Conservation (phyloP, 2,329 filamentous ascomycete species). For the Pseudocercospora macadamiae region DNA sequence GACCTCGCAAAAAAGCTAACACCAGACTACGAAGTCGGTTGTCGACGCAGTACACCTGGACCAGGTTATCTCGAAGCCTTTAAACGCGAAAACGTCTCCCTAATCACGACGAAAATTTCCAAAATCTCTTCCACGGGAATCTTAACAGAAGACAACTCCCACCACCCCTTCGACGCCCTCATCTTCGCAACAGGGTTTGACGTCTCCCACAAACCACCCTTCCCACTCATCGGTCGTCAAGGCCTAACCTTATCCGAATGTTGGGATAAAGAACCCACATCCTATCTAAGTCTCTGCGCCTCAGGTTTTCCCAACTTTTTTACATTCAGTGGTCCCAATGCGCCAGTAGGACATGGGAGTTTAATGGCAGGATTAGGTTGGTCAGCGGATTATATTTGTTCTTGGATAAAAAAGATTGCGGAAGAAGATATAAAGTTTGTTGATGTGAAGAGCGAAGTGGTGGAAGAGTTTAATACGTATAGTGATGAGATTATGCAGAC, state of each 20-base stretch:
- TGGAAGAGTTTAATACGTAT: constrained; percentile 38
- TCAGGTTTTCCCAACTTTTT: constrained; percentile 36
- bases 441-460: constrained; percentile 30
- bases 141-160: constrained; percentile 25
- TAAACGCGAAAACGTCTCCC: constrained; percentile 31
- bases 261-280: constrained; percentile 32
- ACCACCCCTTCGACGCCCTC: constrained; percentile 23
- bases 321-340: constrained; percentile 32
- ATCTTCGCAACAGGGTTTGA: constrained; percentile 47
- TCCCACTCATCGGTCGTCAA: constrained; percentile 43
- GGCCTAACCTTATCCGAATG: constrained; percentile 27
- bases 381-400: constrained; percentile 35
- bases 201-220: constrained; percentile 42
- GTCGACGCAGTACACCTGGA: constrained; percentile 61
- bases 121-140: constrained; percentile 32
- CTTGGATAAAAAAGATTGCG: constrained; percentile 36
- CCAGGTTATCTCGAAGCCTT: constrained; percentile 47
- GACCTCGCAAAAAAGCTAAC: constrained; percentile 59
- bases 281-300: constrained; percentile 33
- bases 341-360: constrained; percentile 30
- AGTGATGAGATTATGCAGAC: constrained; percentile 38
- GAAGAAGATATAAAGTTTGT: constrained; percentile 35
- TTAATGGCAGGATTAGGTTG: constrained; percentile 33
- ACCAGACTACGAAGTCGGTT: constrained; percentile 67
- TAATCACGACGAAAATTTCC: constrained; percentile 33